Evolutionary conservation across 2,329 filamentous ascomycete genomes (phyloP), one percentile per base, ranked within the genome.

Genomic region (Rhynchosporium agropyri): DNA sequence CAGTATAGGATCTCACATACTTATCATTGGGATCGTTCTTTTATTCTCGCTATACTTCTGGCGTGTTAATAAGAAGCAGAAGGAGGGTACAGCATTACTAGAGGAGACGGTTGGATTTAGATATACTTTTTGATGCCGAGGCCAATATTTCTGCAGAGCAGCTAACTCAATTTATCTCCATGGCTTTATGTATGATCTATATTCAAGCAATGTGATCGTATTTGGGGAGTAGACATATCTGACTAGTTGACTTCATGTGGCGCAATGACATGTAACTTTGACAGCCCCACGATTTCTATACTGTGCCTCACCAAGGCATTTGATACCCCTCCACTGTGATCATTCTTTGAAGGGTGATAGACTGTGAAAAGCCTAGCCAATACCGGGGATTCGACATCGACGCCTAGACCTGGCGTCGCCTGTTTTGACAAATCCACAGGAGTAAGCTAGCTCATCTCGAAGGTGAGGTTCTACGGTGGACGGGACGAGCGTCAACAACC

Each of bases 1-100:
- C 13, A 86, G 83, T 12, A 87, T 89, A 62, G 86, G 82, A n/a
- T 85, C 82, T 2, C 84, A 87, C 68, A 76, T 85, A n/a, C 67
- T 86, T 61, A 84, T 87, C 63, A 81, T 88, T 62, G 77, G 64
- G 1, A 77, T 85, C 33, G 80, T 88, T 13, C 77, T 70, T 0
- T 63, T 77, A 4, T 85, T 87, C 65, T 80, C 82, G 0, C 42
- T 78, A 2, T 82, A 83, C 65, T 88, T 88, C 68, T 81, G 79
- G 67, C 69, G 74, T 36, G 77, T 78, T 10, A 88, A 88, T 70
- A 74, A 73, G 61, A 72, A 74, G 61, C 82, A 84, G 70, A 75
- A 70, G 9, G 75, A 70, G 49, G 83, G 83, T 1, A 76, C 77
- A 69, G 76, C 73, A 40, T 59, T 83, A 1, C 76, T 88, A 50